Evolutionary conservation across 805 yeast species (phyloP).

Genomic region (Clavispora santaluciae): DNA sequence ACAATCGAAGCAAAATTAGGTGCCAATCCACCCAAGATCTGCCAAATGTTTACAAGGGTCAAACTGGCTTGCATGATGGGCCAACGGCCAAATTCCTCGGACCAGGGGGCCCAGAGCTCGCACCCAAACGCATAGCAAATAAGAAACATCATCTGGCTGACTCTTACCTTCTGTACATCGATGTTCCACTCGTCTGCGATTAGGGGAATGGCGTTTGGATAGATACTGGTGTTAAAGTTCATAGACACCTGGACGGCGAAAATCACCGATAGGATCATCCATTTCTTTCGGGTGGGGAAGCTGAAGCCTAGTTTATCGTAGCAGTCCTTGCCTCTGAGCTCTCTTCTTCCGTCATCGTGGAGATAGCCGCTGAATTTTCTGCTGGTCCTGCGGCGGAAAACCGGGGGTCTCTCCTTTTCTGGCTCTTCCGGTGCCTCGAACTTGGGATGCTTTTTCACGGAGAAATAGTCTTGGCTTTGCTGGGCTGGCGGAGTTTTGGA

Average conservation of each 20-base stretch:
- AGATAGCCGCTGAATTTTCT: conserved; percentile 12
- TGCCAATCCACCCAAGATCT: conserved; percentile 26
- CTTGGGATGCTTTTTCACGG: neutral
- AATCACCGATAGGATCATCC: conserved; percentile 32
- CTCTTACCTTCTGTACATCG: conserved; percentile 20
- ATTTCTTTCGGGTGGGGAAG: conserved; percentile 28
- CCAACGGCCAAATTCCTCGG: conserved; percentile 32
- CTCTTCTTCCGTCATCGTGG: conserved; percentile 23
- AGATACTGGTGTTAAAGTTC: conserved; percentile 38
- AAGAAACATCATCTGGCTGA: conserved; percentile 27
- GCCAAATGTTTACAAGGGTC: conserved; percentile 29
- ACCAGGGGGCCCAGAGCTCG: conserved; percentile 34
- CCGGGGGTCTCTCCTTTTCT: neutral
- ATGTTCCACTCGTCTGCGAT: conserved; percentile 21
- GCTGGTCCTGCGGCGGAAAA: neutral
- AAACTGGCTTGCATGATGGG: conserved; percentile 28
- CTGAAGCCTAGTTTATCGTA: conserved; percentile 31
- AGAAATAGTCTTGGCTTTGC: neutral
- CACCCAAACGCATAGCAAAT: conserved; percentile 30
- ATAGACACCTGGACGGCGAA: conserved; percentile 36
- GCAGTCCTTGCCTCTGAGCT: conserved; percentile 29
- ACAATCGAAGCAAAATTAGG: conserved; percentile 24
- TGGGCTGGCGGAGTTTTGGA: neutral
- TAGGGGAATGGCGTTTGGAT: conserved; percentile 19
- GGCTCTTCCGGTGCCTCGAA: neutral